Conservation (phyloP, 768 basidiomycete species). For the Trametes sanguinea region DNA sequence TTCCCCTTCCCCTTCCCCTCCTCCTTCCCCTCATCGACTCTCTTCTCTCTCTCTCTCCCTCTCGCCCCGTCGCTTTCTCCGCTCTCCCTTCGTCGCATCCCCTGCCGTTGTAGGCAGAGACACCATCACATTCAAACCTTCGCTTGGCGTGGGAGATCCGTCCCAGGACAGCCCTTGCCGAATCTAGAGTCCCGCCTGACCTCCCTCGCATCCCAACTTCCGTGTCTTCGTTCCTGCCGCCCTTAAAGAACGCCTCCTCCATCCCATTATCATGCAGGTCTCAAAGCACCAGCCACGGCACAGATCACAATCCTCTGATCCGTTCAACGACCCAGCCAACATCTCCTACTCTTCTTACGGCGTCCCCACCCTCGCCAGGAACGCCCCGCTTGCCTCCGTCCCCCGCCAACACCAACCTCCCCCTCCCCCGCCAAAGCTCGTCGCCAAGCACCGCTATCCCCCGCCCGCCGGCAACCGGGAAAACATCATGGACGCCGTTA, state of each 20-base stretch:
- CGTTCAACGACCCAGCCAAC: conserved; percentile 34
- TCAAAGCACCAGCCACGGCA: conserved; percentile 31
- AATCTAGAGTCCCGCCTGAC: conserved; percentile 21
- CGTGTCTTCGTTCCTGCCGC: conserved; percentile 15
- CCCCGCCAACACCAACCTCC: conserved; percentile 33
- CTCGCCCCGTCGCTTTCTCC: background rate
- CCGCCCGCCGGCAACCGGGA: conserved; percentile 34
- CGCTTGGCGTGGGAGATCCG: conserved; percentile 31
- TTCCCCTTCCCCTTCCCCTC: background rate
- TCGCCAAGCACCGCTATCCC: conserved; percentile 30
- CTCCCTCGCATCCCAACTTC: conserved; percentile 7
- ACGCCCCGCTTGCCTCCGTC: conserved; percentile 22
- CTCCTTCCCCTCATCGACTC: background rate
- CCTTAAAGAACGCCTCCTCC: conserved; percentile 13
- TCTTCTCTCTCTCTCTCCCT: background rate
- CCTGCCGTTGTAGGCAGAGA: background rate
- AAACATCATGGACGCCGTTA: conserved; percentile 63
- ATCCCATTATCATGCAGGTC: conserved; percentile 30
- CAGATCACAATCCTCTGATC: conserved; percentile 30
- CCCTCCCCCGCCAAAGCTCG: conserved; percentile 38
- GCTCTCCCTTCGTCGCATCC: background rate
- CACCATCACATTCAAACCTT: conserved; percentile 2
- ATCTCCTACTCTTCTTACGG: conserved; percentile 35
- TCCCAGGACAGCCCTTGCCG: conserved; percentile 12
- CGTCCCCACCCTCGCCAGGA: conserved; percentile 32